Evolutionary conservation across 148 eudicot species (phyloP).

Genomic region (Amaranthus cruentus): DNA sequence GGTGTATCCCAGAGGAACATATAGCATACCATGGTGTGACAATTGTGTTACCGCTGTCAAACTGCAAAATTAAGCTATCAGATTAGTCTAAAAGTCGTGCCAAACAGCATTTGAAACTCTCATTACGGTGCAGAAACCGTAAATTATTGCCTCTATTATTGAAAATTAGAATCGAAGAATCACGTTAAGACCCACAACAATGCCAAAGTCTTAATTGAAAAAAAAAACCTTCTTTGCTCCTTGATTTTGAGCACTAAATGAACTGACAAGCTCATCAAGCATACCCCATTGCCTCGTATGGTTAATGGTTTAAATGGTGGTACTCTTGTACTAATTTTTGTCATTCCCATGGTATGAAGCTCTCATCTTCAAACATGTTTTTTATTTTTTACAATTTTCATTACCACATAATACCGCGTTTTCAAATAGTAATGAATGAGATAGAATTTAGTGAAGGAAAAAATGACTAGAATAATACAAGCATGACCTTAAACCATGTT

Average conservation of each 20-base stretch:
- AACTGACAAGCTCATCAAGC: neutral
- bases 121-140: neutral
- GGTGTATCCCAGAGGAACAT: constrained; percentile 63
- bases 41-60: constrained; percentile 57
- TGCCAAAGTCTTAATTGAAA: neutral
- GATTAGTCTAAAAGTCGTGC: neutral
- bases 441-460: too few species aligned
- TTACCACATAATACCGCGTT: too few species aligned
- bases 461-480: too few species aligned
- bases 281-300: neutral
- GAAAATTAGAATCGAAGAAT: neutral
- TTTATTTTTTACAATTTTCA: too few species aligned
- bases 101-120: neutral
- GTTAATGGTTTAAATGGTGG: neutral
- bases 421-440: too few species aligned
- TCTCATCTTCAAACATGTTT: too few species aligned
- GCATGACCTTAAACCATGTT: too few species aligned
- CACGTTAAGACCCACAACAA: neutral
- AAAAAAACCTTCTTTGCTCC: neutral
- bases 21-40: constrained; percentile 68
- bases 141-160: too few species aligned
- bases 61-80: constrained; percentile 26
- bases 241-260: neutral
- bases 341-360: too few species aligned
- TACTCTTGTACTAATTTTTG: too few species aligned